Evolutionary conservation across 306 rosid species (phyloP).

Genomic region (Ceratonia siliqua): DNA sequence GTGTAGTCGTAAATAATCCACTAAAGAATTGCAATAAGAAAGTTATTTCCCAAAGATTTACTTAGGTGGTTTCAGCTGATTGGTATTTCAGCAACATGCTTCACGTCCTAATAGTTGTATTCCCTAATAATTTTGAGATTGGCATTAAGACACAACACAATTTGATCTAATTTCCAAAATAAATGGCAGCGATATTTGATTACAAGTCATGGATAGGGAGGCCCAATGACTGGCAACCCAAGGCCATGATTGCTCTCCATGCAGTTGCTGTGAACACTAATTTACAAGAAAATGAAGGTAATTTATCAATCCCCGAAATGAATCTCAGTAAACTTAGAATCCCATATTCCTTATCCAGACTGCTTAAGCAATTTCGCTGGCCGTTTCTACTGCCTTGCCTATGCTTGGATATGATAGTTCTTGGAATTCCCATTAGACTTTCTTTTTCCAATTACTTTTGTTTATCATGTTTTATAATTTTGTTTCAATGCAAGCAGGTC

Average conservation of each 20-base stretch:
- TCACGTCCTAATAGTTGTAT: constrained; percentile 16
- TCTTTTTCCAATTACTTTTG: constrained; percentile 10
- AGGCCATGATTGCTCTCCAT: constrained; percentile 78
- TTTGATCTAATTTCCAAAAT: constrained; percentile 37
- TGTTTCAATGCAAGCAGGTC: constrained; percentile 52
- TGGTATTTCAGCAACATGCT: constrained; percentile 4
- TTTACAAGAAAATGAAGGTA: constrained; percentile 93
- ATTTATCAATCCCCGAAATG: constrained; percentile 20
- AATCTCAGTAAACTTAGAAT: constrained; percentile 16
- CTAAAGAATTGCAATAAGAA: not conserved
- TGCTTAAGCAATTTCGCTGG: constrained; percentile 12
- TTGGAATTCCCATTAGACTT: constrained; percentile 14
- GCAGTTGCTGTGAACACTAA: constrained; percentile 96
- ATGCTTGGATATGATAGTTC: not conserved
- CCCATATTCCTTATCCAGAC: constrained; percentile 20
- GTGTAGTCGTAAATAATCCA: constrained; percentile 13
- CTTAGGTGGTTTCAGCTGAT: constrained; percentile 17
- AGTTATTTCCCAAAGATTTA: constrained; percentile 19
- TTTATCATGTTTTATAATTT: constrained; percentile 13
- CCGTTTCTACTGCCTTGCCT: not conserved
- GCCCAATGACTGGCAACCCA: constrained; percentile 88
- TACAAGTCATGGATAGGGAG: constrained; percentile 79
- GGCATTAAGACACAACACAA: constrained; percentile 8
- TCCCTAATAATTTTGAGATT: constrained; percentile 5
- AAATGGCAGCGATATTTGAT: constrained; percentile 72